Evolutionary conservation across 768 basidiomycete genomes (phyloP), one percentile per base, ranked within the genome.

Genomic region (Phlebiopsis flavidoalba): DNA sequence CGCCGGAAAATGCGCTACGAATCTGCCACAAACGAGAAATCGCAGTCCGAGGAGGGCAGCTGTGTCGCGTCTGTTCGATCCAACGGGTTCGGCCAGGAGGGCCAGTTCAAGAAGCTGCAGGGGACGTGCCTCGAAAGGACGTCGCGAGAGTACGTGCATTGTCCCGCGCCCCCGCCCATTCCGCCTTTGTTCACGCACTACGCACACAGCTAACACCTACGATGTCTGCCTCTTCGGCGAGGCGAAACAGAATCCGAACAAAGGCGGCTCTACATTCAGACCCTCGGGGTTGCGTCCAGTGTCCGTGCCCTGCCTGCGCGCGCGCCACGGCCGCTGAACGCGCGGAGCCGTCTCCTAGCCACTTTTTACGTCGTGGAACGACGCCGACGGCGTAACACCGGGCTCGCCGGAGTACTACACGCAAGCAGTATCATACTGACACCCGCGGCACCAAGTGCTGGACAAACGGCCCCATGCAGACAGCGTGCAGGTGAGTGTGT

Each of bases 81-180:
- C 73, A 8, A 71, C 84, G 19, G 81, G 37, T 97, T 89, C 65
- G 95, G 95, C 19, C 70, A 75, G 0, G 79, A 91, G 26, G 96
- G 93, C 53, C 93, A 97, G 75, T 99, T 93, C 93, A 96, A 96
- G 80, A 97, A 96, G 75, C 82, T 99, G 6, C 89, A 95, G 21
- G 81, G 83, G 5, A 76, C 79, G 1, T 98, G 96, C 67, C 71
- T 98, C 12, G 83, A 85, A 69, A 86, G 69, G 84, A 95, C 57
- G 79, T 83, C 5, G 96, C n/a, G 97, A 79, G 96, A 97, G 92
- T 97, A 68, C 70, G 95, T 87, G 21, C 45, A 11, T 22, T 43
- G 56, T n/a, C 35, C 3, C 36, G 12, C 15, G 14, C 12, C 37
- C n/a, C 36, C 31, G 45, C n/a, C n/a, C 7, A 36, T 35, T 12